Evolutionary conservation across 2,329 filamentous ascomycete species (phyloP).

Genomic region (Cladosporium sp.): DNA sequence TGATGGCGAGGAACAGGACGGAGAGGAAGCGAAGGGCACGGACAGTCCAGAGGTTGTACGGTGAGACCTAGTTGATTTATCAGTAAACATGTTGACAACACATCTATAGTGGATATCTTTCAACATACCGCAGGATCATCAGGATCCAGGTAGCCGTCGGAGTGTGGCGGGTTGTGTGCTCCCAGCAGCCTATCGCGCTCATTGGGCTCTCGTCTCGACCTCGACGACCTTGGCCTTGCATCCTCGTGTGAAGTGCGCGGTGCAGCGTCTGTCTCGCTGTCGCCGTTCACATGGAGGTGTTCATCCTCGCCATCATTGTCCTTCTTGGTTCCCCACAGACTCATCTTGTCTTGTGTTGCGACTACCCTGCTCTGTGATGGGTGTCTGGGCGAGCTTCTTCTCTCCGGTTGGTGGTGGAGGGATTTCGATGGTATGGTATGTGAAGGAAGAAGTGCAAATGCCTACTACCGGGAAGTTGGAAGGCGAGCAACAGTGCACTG

Average conservation of each 20-base stretch:
- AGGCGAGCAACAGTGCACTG: not conserved
- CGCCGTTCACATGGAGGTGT: not conserved
- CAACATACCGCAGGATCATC: conserved; percentile 73
- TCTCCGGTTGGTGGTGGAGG: not conserved
- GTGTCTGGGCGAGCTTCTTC: not conserved
- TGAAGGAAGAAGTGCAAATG: not conserved
- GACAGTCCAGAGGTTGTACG: conserved; percentile 93
- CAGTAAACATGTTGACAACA: conserved; percentile 8
- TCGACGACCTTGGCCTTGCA: not conserved
- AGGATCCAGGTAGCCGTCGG: conserved; percentile 70
- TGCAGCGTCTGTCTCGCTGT: not conserved
- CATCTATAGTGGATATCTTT: conserved; percentile 33
- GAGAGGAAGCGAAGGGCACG: conserved; percentile 78
- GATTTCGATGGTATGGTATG: not conserved
- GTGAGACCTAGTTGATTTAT: conserved; percentile 60
- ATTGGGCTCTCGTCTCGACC: conserved; percentile 50
- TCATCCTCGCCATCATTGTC: not conserved
- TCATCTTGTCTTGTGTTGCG: not conserved
- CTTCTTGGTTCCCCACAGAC: conserved; percentile 12
- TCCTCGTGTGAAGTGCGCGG: not conserved
- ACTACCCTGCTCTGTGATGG: not conserved
- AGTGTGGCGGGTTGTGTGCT: conserved; percentile 54
- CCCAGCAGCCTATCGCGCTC: conserved; percentile 70
- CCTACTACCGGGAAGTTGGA: not conserved
- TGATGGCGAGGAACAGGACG: conserved; percentile 71